Base-by-base conservation (phyloP, 2,329 filamentous ascomycete species). In the Myriosclerotinia scirpicola region DNA sequence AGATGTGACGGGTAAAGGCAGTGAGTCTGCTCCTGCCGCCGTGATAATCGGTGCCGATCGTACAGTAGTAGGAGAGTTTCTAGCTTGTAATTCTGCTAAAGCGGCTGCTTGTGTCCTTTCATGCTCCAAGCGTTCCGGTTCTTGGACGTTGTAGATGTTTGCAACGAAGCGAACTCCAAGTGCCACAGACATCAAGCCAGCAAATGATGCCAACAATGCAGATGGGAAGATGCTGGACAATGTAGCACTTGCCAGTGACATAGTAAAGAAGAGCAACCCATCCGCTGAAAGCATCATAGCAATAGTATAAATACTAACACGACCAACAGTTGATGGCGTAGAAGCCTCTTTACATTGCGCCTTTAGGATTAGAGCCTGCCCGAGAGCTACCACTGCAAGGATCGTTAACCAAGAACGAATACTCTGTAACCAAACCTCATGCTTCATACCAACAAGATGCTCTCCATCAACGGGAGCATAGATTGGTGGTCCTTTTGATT, bases 281-380 rank as follows among this genome's bases (percentile, higher is more conserved):
- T 90, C 87, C 20, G 85, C 84, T 67, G 89, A 79, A 42, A 88
- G 79, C 84, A 90, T 88, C 69, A 84, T 81, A 61, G 82, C 81
- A 34, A 84, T 81, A 0, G 87, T 89, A 74, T 83, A 83, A 74
- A 90, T 87, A 76, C 87, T 90, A 71, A 90, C 83, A 22, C 88
- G 81, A 4, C 85, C 87, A 71, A 89, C 80, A 2, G 87, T 90
- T 0, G 87, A 90, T 3, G 88, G 88, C 9, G 88, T 90, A 56
- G 82, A 87, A 0, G 87, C 84, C 73, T 89, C 87, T 70, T 84
- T 84, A 80, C 89, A 87, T 77, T 90, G 88, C 56, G 80, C 76
- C 73, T 88, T 87, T 65, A 89, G 79, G 5, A 90, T 80, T 69
- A 83, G 81, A 46, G 88, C 82, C 76, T 90, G 87, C n/a, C 78